Conservation (phyloP, 2,329 filamentous ascomycete species). For the Trichoderma hamatum region DNA sequence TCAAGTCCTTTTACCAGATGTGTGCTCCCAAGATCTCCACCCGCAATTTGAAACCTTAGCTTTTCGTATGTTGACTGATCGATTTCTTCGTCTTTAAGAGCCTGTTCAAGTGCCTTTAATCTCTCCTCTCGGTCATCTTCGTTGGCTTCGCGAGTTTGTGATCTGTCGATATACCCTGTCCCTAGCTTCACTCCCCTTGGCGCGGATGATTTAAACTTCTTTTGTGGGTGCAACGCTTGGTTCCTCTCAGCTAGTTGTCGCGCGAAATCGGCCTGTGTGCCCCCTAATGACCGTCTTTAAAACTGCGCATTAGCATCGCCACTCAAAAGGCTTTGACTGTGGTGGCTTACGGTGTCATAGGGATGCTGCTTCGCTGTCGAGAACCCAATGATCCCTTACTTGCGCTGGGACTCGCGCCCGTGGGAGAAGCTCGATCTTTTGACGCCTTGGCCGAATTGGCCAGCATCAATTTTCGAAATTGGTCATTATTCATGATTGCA, state of each 20-base stretch:
- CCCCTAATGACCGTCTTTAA: constrained; percentile 63
- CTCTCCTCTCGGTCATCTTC: constrained; percentile 62
- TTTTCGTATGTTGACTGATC: constrained; percentile 77
- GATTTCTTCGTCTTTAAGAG: constrained; percentile 81
- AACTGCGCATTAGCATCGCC: constrained; percentile 32
- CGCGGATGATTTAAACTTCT: constrained; percentile 75
- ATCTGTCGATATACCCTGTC: constrained; percentile 81
- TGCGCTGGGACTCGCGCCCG: constrained; percentile 35
- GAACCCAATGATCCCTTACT: constrained; percentile 67
- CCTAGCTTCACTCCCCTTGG: constrained; percentile 83
- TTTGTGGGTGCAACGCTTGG: constrained; percentile 58
- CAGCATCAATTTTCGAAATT: constrained; percentile 81
- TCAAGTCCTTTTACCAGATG: constrained; percentile 93
- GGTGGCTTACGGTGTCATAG: constrained; percentile 82
- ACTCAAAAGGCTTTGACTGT: not conserved
- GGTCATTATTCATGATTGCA: constrained; percentile 83
- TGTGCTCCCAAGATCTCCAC: constrained; percentile 77
- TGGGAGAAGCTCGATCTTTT: constrained; percentile 51
- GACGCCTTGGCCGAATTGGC: constrained; percentile 48
- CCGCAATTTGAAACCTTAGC: constrained; percentile 74
- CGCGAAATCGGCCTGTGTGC: constrained; percentile 70
- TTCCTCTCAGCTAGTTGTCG: constrained; percentile 79
- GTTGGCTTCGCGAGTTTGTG: constrained; percentile 63
- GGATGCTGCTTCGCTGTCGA: constrained; percentile 76
- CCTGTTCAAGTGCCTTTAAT: constrained; percentile 78